These are phyloP conservation scores for Verticillium alfalfae DNA, from an alignment of 2,329 filamentous ascomycete genomes.

Conservation along the genomic window DNA sequence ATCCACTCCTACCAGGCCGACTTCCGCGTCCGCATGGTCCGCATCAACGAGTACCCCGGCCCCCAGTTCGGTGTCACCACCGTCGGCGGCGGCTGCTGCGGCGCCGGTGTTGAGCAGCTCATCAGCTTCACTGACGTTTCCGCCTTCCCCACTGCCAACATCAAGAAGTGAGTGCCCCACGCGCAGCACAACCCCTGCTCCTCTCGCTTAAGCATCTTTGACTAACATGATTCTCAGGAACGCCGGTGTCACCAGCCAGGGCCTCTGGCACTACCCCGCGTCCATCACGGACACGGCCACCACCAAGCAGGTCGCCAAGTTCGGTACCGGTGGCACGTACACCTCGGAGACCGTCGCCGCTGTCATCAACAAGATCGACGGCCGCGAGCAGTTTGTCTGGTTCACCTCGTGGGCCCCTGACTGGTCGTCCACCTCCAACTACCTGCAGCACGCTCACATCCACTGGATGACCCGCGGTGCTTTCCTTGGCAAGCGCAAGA, in stretches of 20 bases:
- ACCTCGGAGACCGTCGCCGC: conserved; percentile 39
- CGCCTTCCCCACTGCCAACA: conserved; percentile 47
- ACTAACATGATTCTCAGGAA: conserved; percentile 14
- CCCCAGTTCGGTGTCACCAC: conserved; percentile 35
- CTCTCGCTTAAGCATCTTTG: neutral
- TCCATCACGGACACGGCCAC: conserved; percentile 45
- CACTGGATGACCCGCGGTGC: conserved; percentile 56
- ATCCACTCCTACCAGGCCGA: conserved; percentile 51
- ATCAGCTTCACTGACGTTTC: conserved; percentile 48
- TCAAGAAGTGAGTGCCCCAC: conserved; percentile 32
- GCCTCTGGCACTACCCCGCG: conserved; percentile 55
- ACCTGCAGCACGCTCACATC: conserved; percentile 57
- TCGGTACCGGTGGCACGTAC: conserved; percentile 37
- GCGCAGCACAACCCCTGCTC: neutral
- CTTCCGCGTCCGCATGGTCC: conserved; percentile 56
- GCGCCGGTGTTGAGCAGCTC: conserved; percentile 39
- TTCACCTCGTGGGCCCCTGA: conserved; percentile 45
- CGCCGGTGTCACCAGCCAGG: conserved; percentile 40
- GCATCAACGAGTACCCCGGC: conserved; percentile 51
- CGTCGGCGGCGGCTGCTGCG: conserved; percentile 35
- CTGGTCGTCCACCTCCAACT: conserved; percentile 45
- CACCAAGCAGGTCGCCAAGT: conserved; percentile 49
- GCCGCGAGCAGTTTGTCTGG: conserved; percentile 57
- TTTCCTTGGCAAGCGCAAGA: conserved; percentile 49
- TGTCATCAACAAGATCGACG: conserved; percentile 53